These are phyloP conservation scores for Tympanopsis confertula DNA, from an alignment of 2,329 filamentous ascomycete genomes.

Conservation along the genomic window DNA sequence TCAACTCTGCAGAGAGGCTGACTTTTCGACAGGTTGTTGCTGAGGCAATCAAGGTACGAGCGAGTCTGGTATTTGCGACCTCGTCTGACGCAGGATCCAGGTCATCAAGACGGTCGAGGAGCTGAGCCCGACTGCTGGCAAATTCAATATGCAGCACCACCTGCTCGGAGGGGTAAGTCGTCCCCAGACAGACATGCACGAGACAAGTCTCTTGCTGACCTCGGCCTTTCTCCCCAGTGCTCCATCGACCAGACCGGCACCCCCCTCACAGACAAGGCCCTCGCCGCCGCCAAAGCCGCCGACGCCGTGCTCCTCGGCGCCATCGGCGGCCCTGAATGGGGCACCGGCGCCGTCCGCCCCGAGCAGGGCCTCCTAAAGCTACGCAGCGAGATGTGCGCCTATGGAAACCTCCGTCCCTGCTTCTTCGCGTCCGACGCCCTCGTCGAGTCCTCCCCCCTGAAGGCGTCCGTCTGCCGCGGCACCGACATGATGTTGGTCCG, in stretches of 20 bases:
- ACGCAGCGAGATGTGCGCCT: constrained; percentile 85
- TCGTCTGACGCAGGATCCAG: constrained; percentile 28
- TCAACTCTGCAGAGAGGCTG: background rate
- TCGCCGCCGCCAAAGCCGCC: constrained; percentile 70
- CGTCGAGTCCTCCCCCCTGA: constrained; percentile 75
- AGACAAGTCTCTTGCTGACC: constrained; percentile 3
- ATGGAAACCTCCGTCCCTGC: constrained; percentile 90
- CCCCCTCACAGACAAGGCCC: constrained; percentile 72
- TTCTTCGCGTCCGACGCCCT: constrained; percentile 85
- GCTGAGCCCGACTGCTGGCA: constrained; percentile 49
- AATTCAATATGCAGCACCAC: constrained; percentile 84
- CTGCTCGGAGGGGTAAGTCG: constrained; percentile 48
- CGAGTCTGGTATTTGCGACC: constrained; percentile 1
- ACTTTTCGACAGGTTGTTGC: constrained; percentile 52
- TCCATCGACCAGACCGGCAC: constrained; percentile 75
- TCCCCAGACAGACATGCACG: too few relatives aligned
- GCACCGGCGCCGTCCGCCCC: constrained; percentile 71
- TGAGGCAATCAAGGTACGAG: constrained; percentile 69
- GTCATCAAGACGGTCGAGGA: constrained; percentile 70
- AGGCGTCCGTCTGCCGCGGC: constrained; percentile 71
- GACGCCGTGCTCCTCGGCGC: constrained; percentile 86
- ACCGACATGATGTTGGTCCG: constrained; percentile 89
- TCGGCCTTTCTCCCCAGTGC: constrained; percentile 40
- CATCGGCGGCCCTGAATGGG: constrained; percentile 95
- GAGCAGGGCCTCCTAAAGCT: constrained; percentile 86